Evolutionary conservation across 2,329 filamentous ascomycete species (phyloP).

Genomic region (Chrysoporthe cubensis): DNA sequence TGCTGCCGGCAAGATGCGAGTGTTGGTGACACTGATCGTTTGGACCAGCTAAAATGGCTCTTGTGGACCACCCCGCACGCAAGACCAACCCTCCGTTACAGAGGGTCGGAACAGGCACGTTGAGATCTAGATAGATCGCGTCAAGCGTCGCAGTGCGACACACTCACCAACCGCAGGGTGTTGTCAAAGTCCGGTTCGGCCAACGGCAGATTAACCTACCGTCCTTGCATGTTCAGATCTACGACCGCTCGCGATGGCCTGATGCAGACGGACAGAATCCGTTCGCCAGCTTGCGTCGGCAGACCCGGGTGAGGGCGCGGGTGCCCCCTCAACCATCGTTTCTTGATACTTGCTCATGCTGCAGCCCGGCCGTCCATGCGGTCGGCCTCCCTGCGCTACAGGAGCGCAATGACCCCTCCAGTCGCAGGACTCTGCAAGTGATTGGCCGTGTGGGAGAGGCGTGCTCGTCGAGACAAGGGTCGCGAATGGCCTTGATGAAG

Average conservation of each 20-base stretch:
- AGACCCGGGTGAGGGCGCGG: background rate
- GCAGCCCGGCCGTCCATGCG: background rate
- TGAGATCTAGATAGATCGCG: background rate
- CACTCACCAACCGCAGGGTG: background rate
- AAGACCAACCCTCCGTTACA: too few species aligned
- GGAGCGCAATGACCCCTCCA: background rate
- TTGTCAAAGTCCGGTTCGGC: background rate
- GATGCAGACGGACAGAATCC: background rate
- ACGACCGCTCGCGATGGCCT: background rate
- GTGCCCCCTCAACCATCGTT: background rate
- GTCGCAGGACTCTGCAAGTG: background rate
- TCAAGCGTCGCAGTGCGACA: background rate
- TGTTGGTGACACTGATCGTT: background rate
- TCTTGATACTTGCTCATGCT: conserved; percentile 2
- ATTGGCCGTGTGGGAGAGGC: background rate
- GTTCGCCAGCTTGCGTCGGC: background rate
- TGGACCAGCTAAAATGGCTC: background rate
- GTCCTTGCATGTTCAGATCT: background rate
- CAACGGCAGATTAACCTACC: too few species aligned
- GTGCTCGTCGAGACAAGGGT: background rate
- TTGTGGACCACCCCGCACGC: too few species aligned
- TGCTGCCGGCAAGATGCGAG: background rate
- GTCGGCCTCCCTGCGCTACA: background rate
- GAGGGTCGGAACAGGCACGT: background rate
- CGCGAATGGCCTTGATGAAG: too few species aligned